Conservation (phyloP, 305 asterid species). For the Fraxinus sp. region DNA sequence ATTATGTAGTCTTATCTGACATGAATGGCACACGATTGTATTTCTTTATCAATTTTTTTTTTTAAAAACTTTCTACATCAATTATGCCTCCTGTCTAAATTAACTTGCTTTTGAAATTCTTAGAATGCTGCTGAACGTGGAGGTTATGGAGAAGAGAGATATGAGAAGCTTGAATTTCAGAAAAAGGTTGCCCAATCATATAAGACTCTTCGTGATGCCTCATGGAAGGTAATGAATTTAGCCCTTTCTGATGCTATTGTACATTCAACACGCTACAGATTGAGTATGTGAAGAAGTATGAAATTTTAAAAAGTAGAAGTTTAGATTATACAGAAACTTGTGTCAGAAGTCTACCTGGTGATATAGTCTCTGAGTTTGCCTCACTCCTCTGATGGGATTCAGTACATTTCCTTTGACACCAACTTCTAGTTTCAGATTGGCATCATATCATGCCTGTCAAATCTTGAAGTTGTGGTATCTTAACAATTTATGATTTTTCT, state of each 20-base stretch:
- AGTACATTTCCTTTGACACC: neutral
- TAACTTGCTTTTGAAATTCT: constrained; percentile 13
- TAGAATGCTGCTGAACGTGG: constrained; percentile 95
- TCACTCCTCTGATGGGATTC: neutral
- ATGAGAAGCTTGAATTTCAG: constrained; percentile 92
- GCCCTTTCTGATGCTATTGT: neutral
- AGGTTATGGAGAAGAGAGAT: constrained; percentile 90
- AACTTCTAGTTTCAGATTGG: neutral
- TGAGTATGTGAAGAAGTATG: neutral
- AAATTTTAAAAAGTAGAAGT: constrained; percentile 12
- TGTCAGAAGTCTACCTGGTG: neutral
- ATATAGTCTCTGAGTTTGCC: neutral
- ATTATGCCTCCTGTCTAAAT: constrained; percentile 12
- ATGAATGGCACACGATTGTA: neutral
- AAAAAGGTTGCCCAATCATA: constrained; percentile 62
- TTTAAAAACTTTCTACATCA: neutral
- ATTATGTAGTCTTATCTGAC: neutral
- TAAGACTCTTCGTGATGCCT: constrained; percentile 50
- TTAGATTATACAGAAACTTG: constrained; percentile 26
- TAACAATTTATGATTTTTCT: neutral
- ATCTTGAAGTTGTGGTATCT: neutral
- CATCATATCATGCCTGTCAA: neutral
- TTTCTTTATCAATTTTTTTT: neutral
- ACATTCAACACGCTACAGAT: neutral
- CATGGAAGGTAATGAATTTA: constrained; percentile 70